Evolutionary conservation across 2,329 filamentous ascomycete species (phyloP).

Genomic region (Parastagonospora nodorum): DNA sequence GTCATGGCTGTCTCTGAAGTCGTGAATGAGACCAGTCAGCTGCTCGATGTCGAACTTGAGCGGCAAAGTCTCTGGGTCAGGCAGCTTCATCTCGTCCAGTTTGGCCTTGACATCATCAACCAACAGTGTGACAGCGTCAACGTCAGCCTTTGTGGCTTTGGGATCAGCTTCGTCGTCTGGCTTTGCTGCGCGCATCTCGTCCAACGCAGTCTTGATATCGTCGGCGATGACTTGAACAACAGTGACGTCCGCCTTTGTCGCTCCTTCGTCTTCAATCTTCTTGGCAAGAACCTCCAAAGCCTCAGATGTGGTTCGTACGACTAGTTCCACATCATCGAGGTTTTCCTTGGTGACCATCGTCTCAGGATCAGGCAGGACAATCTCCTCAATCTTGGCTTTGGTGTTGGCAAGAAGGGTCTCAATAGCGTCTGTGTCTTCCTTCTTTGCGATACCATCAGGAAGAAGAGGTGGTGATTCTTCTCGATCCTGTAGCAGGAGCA

Average conservation of each 20-base stretch:
- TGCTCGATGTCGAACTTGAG: constrained; percentile 76
- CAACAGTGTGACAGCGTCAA: constrained; percentile 78
- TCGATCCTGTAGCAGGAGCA: constrained; percentile 46
- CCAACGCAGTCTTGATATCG: constrained; percentile 75
- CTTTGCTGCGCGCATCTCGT: constrained; percentile 65
- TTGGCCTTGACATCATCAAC: constrained; percentile 84
- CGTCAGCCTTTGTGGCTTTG: constrained; percentile 77
- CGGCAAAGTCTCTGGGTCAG: constrained; percentile 72
- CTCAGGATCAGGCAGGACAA: constrained; percentile 68
- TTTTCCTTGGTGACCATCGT: constrained; percentile 68
- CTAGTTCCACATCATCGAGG: constrained; percentile 65
- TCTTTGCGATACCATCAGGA: constrained; percentile 64
- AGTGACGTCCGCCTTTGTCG: constrained; percentile 78
- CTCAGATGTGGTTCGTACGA: constrained; percentile 77
- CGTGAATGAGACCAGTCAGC: constrained; percentile 58
- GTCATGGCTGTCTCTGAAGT: constrained; percentile 63
- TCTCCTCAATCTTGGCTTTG: constrained; percentile 84
- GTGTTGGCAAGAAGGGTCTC: constrained; percentile 89
- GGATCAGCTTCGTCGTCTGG: constrained; percentile 58
- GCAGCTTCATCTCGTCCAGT: constrained; percentile 73
- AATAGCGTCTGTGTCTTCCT: constrained; percentile 87
- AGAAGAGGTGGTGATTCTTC: constrained; percentile 21
- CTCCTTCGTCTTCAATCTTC: constrained; percentile 69
- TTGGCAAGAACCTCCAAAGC: constrained; percentile 68
- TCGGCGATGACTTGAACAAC: constrained; percentile 78